Evolutionary conservation across 2,329 filamentous ascomycete species (phyloP).

Genomic region (Monilinia polystroma): DNA sequence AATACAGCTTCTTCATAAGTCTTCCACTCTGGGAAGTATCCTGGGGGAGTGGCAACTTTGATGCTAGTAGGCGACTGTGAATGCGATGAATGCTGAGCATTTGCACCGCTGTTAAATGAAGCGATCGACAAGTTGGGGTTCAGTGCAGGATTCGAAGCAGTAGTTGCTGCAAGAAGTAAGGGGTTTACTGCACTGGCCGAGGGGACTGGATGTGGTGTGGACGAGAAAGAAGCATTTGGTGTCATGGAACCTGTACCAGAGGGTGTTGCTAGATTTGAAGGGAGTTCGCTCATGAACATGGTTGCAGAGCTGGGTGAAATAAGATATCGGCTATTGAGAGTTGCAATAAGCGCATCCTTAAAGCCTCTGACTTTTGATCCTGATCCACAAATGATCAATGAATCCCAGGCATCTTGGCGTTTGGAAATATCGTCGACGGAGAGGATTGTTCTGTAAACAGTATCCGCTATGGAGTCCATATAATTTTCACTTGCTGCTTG

Average conservation of each 20-base stretch:
- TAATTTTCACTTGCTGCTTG: constrained; percentile 66
- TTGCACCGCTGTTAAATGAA: constrained; percentile 37
- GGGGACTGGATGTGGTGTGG: constrained; percentile 54
- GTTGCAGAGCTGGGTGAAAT: constrained; percentile 90
- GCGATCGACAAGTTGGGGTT: constrained; percentile 43
- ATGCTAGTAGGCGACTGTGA: constrained; percentile 68
- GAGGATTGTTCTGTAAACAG: constrained; percentile 80
- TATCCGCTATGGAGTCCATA: constrained; percentile 78
- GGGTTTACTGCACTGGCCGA: constrained; percentile 73
- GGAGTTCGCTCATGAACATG: constrained; percentile 95
- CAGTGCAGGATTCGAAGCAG: constrained; percentile 48
- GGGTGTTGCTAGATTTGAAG: constrained; percentile 89
- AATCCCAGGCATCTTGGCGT: constrained; percentile 87
- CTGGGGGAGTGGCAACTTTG: constrained; percentile 63
- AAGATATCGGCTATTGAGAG: constrained; percentile 77
- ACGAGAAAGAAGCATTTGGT: constrained; percentile 55
- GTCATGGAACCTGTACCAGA: constrained; percentile 89
- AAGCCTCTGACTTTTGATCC: constrained; percentile 74
- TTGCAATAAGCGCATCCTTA: constrained; percentile 81
- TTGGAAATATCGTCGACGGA: constrained; percentile 81
- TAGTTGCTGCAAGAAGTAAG: constrained; percentile 86
- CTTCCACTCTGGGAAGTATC: constrained; percentile 68
- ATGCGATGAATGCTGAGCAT: constrained; percentile 54
- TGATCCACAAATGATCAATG: constrained; percentile 86
- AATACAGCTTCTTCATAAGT: constrained; percentile 62